Percentiles rank a stretch among this genome's conserved stretches.
Evolutionary conservation across 129 eudicot species (phyloP).

Genomic region (Flaveria linearis): DNA sequence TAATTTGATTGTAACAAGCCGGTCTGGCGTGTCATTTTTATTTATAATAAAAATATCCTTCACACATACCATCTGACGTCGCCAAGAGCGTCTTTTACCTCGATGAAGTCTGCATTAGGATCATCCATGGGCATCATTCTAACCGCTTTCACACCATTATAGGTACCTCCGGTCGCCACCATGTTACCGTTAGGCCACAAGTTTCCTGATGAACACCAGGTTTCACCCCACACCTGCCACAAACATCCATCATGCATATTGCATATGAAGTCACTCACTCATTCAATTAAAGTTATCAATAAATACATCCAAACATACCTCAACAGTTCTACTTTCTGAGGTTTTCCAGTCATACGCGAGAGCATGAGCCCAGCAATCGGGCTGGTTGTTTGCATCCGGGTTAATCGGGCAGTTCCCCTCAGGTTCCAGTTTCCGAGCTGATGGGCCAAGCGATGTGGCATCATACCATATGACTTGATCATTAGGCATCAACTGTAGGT

Average conservation of each 20-base stretch:
- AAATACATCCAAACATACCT: constrained; percentile 29
- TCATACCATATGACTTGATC: constrained; percentile 67
- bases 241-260: neutral
- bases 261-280: neutral
- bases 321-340: constrained; percentile 44
- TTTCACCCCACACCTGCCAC: constrained; percentile 53
- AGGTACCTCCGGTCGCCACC: constrained; percentile 67
- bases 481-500: constrained; percentile 75
- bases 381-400: constrained; percentile 17
- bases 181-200: constrained; percentile 58
- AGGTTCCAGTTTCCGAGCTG: constrained; percentile 39
- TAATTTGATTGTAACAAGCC: too few relatives aligned
- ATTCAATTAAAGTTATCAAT: too few relatives aligned
- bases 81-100: constrained; percentile 40
- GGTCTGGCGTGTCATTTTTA: too few relatives aligned
- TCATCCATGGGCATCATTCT: constrained; percentile 45
- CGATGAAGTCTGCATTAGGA: constrained; percentile 48
- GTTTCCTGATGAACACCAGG: constrained; percentile 92
- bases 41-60: too few relatives aligned
- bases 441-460: constrained; percentile 61
- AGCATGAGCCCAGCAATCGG: constrained; percentile 79
- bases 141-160: constrained; percentile 47
- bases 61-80: constrained; percentile 59
- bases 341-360: constrained; percentile 56
- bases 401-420: constrained; percentile 37